Base-by-base conservation (phyloP, 345 rosid species). In the Gynandropsis gynandra region DNA sequence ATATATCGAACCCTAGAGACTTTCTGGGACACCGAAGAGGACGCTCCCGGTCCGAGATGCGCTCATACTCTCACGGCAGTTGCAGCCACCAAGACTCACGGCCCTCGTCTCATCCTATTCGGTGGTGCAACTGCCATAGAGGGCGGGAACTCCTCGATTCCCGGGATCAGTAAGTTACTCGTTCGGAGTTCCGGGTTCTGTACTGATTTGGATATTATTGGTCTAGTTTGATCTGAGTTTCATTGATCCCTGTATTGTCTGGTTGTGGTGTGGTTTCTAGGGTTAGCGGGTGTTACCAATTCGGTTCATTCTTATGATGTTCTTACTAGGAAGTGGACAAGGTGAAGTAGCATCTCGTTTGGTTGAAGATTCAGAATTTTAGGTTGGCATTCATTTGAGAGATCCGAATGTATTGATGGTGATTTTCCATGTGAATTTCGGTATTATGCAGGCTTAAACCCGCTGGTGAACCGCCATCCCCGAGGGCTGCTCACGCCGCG, bases 401-500 rank as follows among this genome's bases (percentile, higher is more conserved):
- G 50, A 4, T 41, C 5, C 31, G 14, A 7, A 39, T 35, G 9
- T 15, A 14, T 38, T 62, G 18, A 18, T 15, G 9, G 3, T 67
- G 53, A 16, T 35, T 27, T 13, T 41, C 9, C 7, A 46, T 20
- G 41, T 42, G 17, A 32, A 19, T 35, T 54, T 13, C 40, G 18
- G 18, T 43, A 52, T 53, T 42, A 4, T 73, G 63, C 70, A 90
- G 98, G 72, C 48, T 86, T 40, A 63, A 68, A 58, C 82, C 92
- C 0, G 72, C 72, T 9, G 95, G 98, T 0, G 85, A 81, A 9
- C 80, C 81, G 1, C 98, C 98, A 0, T 77, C 92, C 62, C 95
- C 95, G 8, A 78, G 96, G 66, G 92, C 89, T 31, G 82, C 80
- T 10, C 98, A 90, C 7, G 87, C 87, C 0, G 96, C 95, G 0